Conservation (phyloP, 345 rosid genomes). For the Nasturtium officinale region DNA sequence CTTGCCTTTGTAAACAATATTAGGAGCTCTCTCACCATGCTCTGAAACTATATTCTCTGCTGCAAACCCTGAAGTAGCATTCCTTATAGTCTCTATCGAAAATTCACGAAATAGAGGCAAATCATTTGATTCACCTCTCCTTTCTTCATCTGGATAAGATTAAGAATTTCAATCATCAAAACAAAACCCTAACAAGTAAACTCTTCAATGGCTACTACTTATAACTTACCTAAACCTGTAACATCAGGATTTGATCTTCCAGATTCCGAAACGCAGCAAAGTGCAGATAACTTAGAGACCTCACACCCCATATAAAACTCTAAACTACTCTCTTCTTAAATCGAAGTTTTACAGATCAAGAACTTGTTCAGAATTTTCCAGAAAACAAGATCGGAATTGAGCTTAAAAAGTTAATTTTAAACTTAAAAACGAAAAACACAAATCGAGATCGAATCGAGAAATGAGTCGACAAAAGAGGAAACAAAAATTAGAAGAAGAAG, state of each 20-base stretch:
- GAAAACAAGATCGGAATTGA: background rate
- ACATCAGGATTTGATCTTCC: slow-evolving; percentile 61
- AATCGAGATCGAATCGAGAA: slow-evolving; percentile 30
- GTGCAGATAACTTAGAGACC: slow-evolving; percentile 56
- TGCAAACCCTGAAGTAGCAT: slow-evolving; percentile 82
- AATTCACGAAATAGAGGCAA: slow-evolving; percentile 69
- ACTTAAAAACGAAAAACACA: background rate
- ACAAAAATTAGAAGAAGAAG: background rate
- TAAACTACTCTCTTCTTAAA: background rate
- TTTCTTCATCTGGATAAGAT: slow-evolving; percentile 51
- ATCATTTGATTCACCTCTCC: slow-evolving; percentile 42
- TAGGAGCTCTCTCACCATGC: slow-evolving; percentile 92
- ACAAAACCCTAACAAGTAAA: background rate
- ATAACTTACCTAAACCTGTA: slow-evolving; percentile 52
- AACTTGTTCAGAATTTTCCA: background rate
- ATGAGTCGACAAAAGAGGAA: slow-evolving; percentile 7
- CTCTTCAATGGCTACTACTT: slow-evolving; percentile 3
- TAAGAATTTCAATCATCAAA: slow-evolving; percentile 1
- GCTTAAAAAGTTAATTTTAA: background rate
- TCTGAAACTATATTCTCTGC: slow-evolving; percentile 87
- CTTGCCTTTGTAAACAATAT: slow-evolving; percentile 85
- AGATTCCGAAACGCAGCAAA: slow-evolving; percentile 64
- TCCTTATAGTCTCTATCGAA: slow-evolving; percentile 67
- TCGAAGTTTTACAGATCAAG: slow-evolving; percentile 1
- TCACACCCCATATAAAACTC: slow-evolving; percentile 47